Evolutionary conservation across 2,329 filamentous ascomycete species (phyloP).

Genomic region (Aspergillus awamori): DNA sequence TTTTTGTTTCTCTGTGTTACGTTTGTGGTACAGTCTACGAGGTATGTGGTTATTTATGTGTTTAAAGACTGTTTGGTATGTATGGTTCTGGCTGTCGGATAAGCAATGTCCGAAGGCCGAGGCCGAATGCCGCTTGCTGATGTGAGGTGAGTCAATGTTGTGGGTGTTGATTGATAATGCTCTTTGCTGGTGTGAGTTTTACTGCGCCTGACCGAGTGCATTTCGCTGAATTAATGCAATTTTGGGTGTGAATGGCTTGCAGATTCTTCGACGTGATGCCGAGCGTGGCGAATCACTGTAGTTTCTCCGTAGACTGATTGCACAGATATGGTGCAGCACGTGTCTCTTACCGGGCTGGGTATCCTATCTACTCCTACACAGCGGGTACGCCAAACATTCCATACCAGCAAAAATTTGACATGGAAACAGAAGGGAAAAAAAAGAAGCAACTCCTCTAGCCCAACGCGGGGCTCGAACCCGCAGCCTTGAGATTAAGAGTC

Average conservation of each 20-base stretch:
- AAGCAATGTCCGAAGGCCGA: background rate
- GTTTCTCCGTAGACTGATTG: background rate
- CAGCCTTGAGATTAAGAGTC: conserved; percentile 51
- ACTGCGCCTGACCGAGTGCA: no score
- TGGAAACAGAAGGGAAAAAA: background rate
- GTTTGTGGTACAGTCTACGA: no score
- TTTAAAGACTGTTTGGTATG: background rate
- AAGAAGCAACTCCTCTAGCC: no score
- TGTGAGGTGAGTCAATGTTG: background rate
- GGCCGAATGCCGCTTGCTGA: background rate
- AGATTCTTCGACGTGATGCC: background rate
- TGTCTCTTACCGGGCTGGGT: no score
- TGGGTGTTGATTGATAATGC: no score
- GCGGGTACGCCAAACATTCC: no score
- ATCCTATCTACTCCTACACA: no score
- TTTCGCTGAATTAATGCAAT: no score
- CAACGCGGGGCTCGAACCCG: conserved; percentile 43
- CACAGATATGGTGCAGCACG: background rate
- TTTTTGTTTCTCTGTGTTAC: no score
- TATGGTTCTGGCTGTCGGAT: background rate
- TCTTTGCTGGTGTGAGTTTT: no score
- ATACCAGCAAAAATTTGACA: background rate
- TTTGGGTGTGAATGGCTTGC: no score
- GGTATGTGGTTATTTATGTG: no score
- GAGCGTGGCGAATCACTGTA: background rate